Evolutionary conservation across 1,284 basidiomycete species (phyloP).

Genomic region (Trametes versicolor): DNA sequence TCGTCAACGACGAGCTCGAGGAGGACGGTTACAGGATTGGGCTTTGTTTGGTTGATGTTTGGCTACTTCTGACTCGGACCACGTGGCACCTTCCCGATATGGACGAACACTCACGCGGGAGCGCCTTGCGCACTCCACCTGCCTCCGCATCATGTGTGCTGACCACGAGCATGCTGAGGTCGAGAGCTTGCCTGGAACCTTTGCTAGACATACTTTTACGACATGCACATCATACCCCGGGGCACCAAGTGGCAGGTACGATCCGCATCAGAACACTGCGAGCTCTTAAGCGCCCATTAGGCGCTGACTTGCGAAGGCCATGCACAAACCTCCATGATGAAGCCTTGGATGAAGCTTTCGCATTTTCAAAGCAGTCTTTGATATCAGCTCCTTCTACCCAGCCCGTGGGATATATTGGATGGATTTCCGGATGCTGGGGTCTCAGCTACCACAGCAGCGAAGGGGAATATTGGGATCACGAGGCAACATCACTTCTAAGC

Average conservation of each 20-base stretch:
- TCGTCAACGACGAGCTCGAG: slow-evolving; percentile 45
- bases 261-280: neutral
- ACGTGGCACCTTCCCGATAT: slow-evolving; percentile 20
- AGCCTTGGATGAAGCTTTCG: too few species aligned
- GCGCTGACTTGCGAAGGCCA: too few species aligned
- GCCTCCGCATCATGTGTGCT: slow-evolving; percentile 25
- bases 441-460: too few species aligned
- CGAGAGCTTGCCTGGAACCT: slow-evolving; percentile 11
- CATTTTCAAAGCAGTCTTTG: too few species aligned
- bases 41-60: slow-evolving; percentile 40
- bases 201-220: slow-evolving; percentile 8
- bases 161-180: slow-evolving; percentile 3
- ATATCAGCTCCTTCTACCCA: too few species aligned
- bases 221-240: slow-evolving; percentile 14
- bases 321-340: too few species aligned
- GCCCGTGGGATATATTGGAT: too few species aligned
- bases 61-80: slow-evolving; percentile 34
- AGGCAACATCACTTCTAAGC: too few species aligned
- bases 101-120: slow-evolving; percentile 16
- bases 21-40: slow-evolving; percentile 36
- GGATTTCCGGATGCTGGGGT: too few species aligned
- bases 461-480: too few species aligned
- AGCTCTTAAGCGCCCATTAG: neutral
- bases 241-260: neutral
- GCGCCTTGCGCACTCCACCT: slow-evolving; percentile 8